Evolutionary conservation across 75 land plant genomes (phyloP), one percentile per base, ranked within the genome.

Genomic region (Picea sitchensis): DNA sequence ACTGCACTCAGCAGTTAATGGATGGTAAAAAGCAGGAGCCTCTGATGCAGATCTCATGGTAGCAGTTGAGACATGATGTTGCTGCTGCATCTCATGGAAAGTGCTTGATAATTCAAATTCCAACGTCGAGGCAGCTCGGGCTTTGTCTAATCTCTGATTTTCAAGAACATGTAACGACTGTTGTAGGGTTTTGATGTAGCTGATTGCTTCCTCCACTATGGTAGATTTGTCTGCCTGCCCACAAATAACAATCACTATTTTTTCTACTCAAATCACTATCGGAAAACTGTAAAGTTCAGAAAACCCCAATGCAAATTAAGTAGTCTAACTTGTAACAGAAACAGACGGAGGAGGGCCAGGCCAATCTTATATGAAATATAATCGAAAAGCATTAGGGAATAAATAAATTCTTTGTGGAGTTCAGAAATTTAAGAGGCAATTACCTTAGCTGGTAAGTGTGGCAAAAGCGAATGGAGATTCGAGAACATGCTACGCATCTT

Each of bases 401-500:
- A 51, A 47, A 11, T 9, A 51, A 51, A 11, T 2, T 9, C 11
- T 47, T 51, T 9, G 56, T 1, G 56, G 56, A 51, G 9, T 51
- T 51, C 56, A 77, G 57, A 32, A 17, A 72, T 26, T 30, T 12
- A 44, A 11, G 36, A 18, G 32, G 20, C 58, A 34, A 14, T 18
- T 84, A 93, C 96, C 94, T 92, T 93, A 34, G 92, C 62, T 61
- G 96, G 86, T 32, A 93, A 85, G 1, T 92, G 89, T 62, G 96
- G 96, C 62, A 93, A 90, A 82, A 92, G 80, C 44, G 90, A 78
- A 86, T 93, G 96, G 21, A 93, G 94, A 77, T 30, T 90, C n/a
- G 92, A 44, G 81, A 93, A 93, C 94, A 92, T 92, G 77, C 79
- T 82, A 60, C 92, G 88, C 96, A 93, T 93, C 86, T 88, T 93